Evolutionary conservation across 2,329 filamentous ascomycete species (phyloP).

Genomic region (Emmonsia crescens): DNA sequence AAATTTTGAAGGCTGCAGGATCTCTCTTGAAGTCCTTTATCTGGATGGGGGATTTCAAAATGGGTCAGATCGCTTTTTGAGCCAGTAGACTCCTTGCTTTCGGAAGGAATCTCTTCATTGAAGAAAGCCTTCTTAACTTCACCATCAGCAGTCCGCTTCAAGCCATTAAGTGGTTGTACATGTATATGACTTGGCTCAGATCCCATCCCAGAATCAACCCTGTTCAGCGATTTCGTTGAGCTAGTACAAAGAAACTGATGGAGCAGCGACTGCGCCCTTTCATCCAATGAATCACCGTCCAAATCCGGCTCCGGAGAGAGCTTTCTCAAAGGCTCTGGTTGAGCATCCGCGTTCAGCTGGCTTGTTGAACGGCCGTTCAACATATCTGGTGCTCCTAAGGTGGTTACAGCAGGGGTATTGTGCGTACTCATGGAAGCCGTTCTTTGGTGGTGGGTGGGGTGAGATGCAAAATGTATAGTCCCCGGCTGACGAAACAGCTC

Average conservation of each 20-base stretch:
- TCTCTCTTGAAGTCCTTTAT: neutral
- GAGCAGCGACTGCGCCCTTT: conserved; percentile 18
- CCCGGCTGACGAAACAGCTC: neutral
- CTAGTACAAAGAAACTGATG: conserved; percentile 17
- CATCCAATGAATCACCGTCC: conserved; percentile 6
- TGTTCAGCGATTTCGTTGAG: conserved; percentile 1
- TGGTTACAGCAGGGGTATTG: neutral
- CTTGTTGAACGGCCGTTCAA: neutral
- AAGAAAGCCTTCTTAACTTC: neutral
- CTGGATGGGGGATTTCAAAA: neutral
- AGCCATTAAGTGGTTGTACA: neutral
- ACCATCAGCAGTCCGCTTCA: conserved; percentile 3
- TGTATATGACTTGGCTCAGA: neutral
- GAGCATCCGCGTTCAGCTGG: neutral
- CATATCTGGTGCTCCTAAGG: neutral
- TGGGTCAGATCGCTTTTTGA: neutral
- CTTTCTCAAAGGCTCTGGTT: neutral
- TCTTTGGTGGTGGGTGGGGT: neutral
- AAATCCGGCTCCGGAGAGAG: neutral
- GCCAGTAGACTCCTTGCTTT: neutral
- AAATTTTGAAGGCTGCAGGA: neutral
- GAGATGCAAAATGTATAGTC: neutral
- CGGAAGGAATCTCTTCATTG: neutral
- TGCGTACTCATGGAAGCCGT: neutral
- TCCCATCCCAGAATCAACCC: neutral